phyloP scores from a whole-genome alignment of 2,329 filamentous ascomycete species.

The Nigrospora sphaerica region DNA sequence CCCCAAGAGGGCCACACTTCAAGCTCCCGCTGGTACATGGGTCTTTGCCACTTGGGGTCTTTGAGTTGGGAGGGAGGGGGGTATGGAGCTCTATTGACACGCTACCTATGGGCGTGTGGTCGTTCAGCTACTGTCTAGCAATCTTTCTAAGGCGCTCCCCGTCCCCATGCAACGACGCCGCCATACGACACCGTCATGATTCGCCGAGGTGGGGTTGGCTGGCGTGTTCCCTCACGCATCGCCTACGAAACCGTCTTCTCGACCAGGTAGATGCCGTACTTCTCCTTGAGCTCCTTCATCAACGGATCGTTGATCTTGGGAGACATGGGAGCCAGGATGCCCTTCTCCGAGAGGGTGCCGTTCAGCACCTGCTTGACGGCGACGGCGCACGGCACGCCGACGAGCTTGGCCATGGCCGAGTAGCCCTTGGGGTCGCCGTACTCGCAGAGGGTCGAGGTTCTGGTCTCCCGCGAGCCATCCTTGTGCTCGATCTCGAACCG shows the following conservation, averaged over 20 bases:
- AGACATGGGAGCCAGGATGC: constrained; percentile 72
- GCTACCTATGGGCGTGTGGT: too few relatives aligned
- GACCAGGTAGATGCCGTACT: constrained; percentile 47
- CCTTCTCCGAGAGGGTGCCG: constrained; percentile 65
- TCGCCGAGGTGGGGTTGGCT: too few relatives aligned
- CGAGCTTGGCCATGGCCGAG: constrained; percentile 73
- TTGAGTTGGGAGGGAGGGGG: too few relatives aligned
- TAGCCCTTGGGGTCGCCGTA: constrained; percentile 76
- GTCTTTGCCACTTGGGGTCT: too few relatives aligned
- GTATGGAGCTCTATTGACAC: too few relatives aligned
- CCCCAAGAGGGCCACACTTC: too few relatives aligned
- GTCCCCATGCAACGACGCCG: too few relatives aligned
- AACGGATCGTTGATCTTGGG: constrained; percentile 59
- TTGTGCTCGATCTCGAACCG: constrained; percentile 79
- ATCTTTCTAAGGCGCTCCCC: too few relatives aligned
- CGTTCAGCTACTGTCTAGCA: too few relatives aligned
- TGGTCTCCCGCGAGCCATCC: constrained; percentile 70
- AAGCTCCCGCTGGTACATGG: too few relatives aligned
- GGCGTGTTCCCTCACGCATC: too few relatives aligned
- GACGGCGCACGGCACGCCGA: constrained; percentile 7
- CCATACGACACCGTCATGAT: too few relatives aligned
- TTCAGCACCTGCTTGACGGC: constrained; percentile 74
- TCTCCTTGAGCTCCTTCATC: constrained; percentile 52
- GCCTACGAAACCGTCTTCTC: constrained; percentile 10
- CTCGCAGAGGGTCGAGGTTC: constrained; percentile 74